Evolutionary conservation across 306 rosid species (phyloP).

Genomic region (Lupinus albus): DNA sequence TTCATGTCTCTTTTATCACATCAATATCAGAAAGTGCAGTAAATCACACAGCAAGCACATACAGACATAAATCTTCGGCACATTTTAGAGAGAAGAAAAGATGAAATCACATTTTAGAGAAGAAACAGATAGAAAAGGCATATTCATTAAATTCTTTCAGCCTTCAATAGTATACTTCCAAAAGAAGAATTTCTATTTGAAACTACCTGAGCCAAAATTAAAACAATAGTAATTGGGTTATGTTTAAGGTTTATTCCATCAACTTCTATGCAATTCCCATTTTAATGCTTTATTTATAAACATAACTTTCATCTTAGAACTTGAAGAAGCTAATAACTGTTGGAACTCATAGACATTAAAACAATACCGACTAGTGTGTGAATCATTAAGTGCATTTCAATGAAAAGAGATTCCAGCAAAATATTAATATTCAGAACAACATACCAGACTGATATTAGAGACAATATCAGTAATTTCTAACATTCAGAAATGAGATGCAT

Average conservation of each 20-base stretch:
- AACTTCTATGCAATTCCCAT: slow-evolving; percentile 6
- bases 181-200: slow-evolving; percentile 1
- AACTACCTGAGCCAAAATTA: slow-evolving; percentile 18
- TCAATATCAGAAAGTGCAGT: background rate
- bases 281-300: background rate
- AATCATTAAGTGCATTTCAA: slow-evolving; percentile 18
- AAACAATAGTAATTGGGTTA: slow-evolving; percentile 13
- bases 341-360: slow-evolving; percentile 6
- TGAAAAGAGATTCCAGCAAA: slow-evolving; percentile 20
- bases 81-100: background rate
- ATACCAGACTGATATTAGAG: background rate
- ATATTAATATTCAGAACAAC: background rate
- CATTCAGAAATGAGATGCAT: background rate
- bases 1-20: background rate
- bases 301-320: background rate
- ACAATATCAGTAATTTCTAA: background rate
- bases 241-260: background rate
- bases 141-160: background rate
- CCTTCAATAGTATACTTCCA: background rate
- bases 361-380: slow-evolving; percentile 6
- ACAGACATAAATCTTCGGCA: slow-evolving; percentile 1
- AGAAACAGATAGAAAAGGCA: background rate
- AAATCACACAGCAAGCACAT: background rate
- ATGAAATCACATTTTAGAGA: background rate
- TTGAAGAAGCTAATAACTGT: slow-evolving; percentile 17